Evolutionary conservation across 345 rosid genomes (phyloP).

Genomic region (Eucalyptus sp.): DNA sequence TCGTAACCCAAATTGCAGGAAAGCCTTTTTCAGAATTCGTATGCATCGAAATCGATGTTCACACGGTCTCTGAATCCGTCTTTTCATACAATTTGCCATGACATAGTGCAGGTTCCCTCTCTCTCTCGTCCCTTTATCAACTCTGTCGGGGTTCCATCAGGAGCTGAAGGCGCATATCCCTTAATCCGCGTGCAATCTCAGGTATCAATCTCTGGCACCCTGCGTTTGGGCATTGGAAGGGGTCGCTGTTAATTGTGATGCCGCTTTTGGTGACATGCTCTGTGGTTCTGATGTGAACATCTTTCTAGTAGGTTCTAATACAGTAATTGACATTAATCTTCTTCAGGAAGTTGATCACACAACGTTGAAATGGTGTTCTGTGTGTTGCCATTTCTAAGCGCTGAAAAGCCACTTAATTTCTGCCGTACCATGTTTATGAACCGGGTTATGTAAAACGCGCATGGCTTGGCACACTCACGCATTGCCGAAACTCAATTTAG

Average conservation of each 20-base stretch:
- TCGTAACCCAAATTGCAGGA: background rate
- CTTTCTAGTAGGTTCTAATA: background rate
- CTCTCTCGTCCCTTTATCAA: background rate
- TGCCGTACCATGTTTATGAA: background rate
- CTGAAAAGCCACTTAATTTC: background rate
- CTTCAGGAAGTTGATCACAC: background rate
- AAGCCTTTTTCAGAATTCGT: background rate
- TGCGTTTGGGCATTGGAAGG: background rate
- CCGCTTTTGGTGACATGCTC: background rate
- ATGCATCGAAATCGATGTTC: background rate
- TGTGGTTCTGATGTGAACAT: background rate
- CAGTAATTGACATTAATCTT: background rate
- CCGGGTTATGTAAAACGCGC: background rate
- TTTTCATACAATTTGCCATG: background rate
- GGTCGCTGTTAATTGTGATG: background rate
- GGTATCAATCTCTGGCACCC: background rate
- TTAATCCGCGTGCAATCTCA: background rate
- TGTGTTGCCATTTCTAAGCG: background rate
- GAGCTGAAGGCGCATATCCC: background rate
- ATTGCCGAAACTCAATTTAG: background rate
- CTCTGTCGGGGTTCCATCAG: background rate
- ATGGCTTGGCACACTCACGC: background rate
- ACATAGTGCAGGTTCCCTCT: background rate
- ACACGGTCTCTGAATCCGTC: background rate
- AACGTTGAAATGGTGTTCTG: background rate